Base-by-base conservation (phyloP, 129 eudicot genomes). In the Escallonia herrerae region DNA sequence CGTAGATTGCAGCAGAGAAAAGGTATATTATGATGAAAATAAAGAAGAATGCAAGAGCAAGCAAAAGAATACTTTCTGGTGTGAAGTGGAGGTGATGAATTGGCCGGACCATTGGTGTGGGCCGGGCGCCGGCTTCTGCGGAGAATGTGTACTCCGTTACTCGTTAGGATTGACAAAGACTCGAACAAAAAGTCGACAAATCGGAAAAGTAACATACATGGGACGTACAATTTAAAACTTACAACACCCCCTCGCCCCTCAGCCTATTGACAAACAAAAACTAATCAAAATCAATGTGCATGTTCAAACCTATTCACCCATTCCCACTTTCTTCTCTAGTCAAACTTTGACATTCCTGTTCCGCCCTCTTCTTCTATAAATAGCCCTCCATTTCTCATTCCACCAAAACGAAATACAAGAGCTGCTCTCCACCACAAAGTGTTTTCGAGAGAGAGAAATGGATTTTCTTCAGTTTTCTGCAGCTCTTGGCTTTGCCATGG, bases 401-500 rank as follows among this genome's bases (percentile, higher is more conserved):
- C 58, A 52, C 39, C 74, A 53, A 2, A 53, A 33, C 5, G 22
- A 53, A 33, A 3, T 3, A 14, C 14, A 53, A 53, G 58, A 11
- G 33, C 58, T 3, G 33, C 33, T 22, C 33, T 22, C 33, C 33
- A 2, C 13, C 5, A 53, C 13, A 51, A 4, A 51, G n/a, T 45
- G 9, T 2, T 1, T 45, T 15, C 10, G 40, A 69, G 50, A 65
- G 40, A 74, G 15, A 58, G 33, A n/a, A 70, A 86, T 86, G 89
- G 82, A 75, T 42, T 72, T 63, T 60, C 49, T 78, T 52, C 72
- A 70, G 65, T 63, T 74, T 51, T 12, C 76, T 5, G 52, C 66
- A 49, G 64, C 51, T 47, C 43, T 78, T 45, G 43, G 60, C n/a
- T 73, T 85, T 48, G 80, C 86, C 15, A 46, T 71, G 66, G 77